Evolutionary conservation across 345 rosid genomes (phyloP).

Genomic region (Salix koriyanagi): DNA sequence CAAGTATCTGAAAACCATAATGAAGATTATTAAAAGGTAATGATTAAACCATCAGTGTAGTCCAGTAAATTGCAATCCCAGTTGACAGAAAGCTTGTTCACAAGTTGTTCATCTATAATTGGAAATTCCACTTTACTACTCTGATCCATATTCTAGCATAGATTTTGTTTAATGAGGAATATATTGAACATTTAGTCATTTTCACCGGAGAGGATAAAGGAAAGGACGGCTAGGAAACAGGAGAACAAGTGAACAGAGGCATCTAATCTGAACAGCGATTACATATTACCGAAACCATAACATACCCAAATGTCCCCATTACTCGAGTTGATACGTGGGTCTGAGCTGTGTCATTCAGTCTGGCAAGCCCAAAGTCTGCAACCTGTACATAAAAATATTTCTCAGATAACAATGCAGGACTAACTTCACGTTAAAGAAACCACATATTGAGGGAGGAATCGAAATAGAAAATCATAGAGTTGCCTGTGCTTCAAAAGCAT

Average conservation of each 20-base stretch:
- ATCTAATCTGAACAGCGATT: slow-evolving; percentile 1
- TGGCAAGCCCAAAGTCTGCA: slow-evolving; percentile 98
- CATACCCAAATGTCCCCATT: slow-evolving; percentile 98
- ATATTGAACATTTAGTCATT: not conserved
- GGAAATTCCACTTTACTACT: not conserved
- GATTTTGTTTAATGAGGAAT: not conserved
- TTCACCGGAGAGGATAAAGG: not conserved
- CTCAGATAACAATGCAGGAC: not conserved
- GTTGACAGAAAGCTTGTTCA: not conserved
- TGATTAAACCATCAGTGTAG: not conserved
- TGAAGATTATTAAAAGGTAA: not conserved
- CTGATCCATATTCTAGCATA: not conserved
- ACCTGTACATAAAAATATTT: slow-evolving; percentile 44
- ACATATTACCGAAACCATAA: slow-evolving; percentile 13
- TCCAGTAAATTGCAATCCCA: not conserved
- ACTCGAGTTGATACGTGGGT: slow-evolving; percentile 99
- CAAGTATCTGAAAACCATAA: slow-evolving; percentile 55
- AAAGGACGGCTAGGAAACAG: not conserved
- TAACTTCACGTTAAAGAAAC: not conserved
- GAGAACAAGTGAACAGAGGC: not conserved
- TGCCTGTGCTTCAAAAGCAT: slow-evolving; percentile 85
- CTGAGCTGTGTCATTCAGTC: slow-evolving; percentile 65
- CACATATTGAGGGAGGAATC: not conserved
- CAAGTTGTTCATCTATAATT: not conserved
- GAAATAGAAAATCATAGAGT: slow-evolving; percentile 3